Evolutionary conservation across 1,284 basidiomycete genomes (phyloP).

Genomic region (Lentinus polychrous): DNA sequence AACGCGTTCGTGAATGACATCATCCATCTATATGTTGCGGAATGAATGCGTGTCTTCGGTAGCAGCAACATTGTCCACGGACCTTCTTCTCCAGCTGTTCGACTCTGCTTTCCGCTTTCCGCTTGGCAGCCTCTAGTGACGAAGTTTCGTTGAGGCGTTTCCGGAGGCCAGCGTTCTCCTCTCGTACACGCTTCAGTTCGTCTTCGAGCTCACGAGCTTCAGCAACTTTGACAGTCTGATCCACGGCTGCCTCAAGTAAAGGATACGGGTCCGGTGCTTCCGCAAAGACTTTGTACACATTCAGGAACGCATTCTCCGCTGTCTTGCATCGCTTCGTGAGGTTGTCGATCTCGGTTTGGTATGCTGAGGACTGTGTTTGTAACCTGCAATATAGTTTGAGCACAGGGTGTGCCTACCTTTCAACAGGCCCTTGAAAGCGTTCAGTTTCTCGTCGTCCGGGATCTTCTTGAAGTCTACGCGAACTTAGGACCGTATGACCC

Average conservation of each 20-base stretch:
- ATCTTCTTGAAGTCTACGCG: conserved; percentile 87
- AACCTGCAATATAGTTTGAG: neutral
- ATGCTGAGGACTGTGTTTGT: conserved; percentile 45
- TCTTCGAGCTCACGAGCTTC: conserved; percentile 72
- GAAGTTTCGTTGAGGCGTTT: conserved; percentile 62
- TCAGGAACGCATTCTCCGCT: conserved; percentile 91
- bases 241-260: conserved; percentile 87
- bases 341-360: conserved; percentile 94
- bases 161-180: conserved; percentile 76
- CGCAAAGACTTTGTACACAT: conserved; percentile 88
- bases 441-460: conserved; percentile 78
- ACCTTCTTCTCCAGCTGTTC: conserved; percentile 84
- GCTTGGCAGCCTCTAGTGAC: conserved; percentile 66
- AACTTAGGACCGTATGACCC: conserved; percentile 1
- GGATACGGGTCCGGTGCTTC: conserved; percentile 97
- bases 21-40: conserved; percentile 71
- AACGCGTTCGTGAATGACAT: conserved; percentile 80
- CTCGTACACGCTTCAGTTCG: conserved; percentile 64
- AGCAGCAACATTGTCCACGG: conserved; percentile 16
- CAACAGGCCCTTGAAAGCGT: conserved; percentile 80
- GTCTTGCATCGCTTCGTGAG: conserved; percentile 88
- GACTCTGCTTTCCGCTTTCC: conserved; percentile 66
- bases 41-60: neutral
- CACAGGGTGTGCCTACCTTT: conserved; percentile 47
- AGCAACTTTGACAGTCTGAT: conserved; percentile 84